Conservation (phyloP, 129 eudicot species). For the Chrysanthemum lavandulifolium region DNA sequence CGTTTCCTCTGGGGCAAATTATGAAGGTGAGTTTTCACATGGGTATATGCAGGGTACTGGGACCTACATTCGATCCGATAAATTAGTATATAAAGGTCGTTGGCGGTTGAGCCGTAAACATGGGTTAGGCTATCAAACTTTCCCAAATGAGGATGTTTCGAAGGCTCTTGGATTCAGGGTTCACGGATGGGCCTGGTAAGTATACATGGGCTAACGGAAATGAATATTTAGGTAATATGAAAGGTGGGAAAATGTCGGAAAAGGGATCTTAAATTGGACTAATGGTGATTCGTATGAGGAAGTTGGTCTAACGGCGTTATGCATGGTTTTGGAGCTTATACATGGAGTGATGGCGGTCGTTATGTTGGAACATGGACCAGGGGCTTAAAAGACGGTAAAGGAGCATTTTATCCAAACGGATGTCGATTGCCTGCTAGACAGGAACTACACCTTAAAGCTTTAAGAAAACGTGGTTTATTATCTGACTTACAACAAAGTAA, state of each 20-base stretch:
- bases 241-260: slow-evolving; percentile 78
- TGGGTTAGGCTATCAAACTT: slow-evolving; percentile 79
- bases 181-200: slow-evolving; percentile 92
- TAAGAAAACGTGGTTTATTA: slow-evolving; percentile 70
- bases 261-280: slow-evolving; percentile 75
- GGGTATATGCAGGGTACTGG: slow-evolving; percentile 89
- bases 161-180: slow-evolving; percentile 99
- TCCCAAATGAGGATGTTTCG: slow-evolving; percentile 78
- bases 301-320: slow-evolving; percentile 74
- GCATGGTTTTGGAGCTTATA: slow-evolving; percentile 92
- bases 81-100: slow-evolving; percentile 68
- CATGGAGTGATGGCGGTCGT: slow-evolving; percentile 78
- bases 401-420: slow-evolving; percentile 76
- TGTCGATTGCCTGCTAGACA: slow-evolving; percentile 53
- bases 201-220: slow-evolving; percentile 81
- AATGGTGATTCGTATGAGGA: slow-evolving; percentile 80
- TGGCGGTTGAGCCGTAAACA: slow-evolving; percentile 85
- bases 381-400: slow-evolving; percentile 92
- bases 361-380: slow-evolving; percentile 89
- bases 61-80: slow-evolving; percentile 53
- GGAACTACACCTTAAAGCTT: slow-evolving; percentile 65
- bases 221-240: slow-evolving; percentile 73
- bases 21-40: slow-evolving; percentile 89
- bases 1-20: slow-evolving; percentile 72
- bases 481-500: slow-evolving; percentile 67